Evolutionary conservation across 768 basidiomycete species (phyloP).

Genomic region (Clavulina sp.): DNA sequence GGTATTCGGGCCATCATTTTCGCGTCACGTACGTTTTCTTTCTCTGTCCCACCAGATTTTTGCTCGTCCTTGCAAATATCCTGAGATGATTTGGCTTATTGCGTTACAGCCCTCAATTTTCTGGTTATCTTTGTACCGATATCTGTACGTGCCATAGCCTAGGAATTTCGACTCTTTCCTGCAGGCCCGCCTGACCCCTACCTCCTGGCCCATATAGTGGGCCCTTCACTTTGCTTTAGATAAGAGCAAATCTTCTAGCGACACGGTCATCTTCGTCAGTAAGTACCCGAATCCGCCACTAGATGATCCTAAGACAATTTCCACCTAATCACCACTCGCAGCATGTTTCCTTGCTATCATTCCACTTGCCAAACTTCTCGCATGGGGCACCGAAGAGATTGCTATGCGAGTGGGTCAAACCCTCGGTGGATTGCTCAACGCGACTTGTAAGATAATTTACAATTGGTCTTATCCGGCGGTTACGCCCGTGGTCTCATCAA

Average conservation of each 20-base stretch:
- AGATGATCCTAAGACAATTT: not conserved
- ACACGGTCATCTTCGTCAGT: slow-evolving; percentile 63
- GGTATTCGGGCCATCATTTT: too few species aligned
- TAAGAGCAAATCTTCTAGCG: slow-evolving; percentile 10
- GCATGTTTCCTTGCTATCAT: slow-evolving; percentile 70
- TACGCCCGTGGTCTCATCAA: too few species aligned
- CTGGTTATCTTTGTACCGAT: slow-evolving; percentile 54
- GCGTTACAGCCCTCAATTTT: too few species aligned
- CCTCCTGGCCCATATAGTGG: slow-evolving; percentile 32
- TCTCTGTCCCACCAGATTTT: too few species aligned
- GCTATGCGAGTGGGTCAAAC: slow-evolving; percentile 71
- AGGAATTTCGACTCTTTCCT: not conserved
- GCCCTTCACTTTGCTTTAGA: slow-evolving; percentile 44
- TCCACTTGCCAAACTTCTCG: slow-evolving; percentile 57
- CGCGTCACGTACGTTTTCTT: too few species aligned
- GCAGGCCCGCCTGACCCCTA: not conserved
- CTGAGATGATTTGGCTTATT: too few species aligned
- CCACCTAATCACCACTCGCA: slow-evolving; percentile 15
- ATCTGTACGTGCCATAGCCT: slow-evolving; percentile 27
- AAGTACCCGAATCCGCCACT: slow-evolving; percentile 17
- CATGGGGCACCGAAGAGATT: slow-evolving; percentile 70
- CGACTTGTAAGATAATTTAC: slow-evolving; percentile 37
- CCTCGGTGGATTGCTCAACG: slow-evolving; percentile 68
- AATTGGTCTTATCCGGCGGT: too few species aligned
- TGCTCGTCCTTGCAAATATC: too few species aligned